Conservation (phyloP, 306 rosid genomes). For the Medicago ruthenica region DNA sequence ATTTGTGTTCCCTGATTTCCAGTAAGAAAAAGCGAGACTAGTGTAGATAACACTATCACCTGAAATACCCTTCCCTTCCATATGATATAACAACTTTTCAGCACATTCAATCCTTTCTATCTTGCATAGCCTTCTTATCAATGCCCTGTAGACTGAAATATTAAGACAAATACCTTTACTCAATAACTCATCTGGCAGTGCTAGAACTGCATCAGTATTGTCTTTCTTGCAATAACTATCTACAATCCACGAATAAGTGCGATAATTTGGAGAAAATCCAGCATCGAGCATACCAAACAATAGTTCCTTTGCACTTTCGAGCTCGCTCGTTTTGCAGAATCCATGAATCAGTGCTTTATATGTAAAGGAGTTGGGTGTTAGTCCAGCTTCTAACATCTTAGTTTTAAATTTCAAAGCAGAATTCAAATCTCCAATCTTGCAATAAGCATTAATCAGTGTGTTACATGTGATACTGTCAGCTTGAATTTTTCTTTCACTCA, state of each 20-base stretch:
- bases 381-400: conserved; percentile 76
- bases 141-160: conserved; percentile 75
- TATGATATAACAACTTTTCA: conserved; percentile 58
- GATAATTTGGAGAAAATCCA: conserved; percentile 71
- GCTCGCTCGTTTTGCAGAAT: conserved; percentile 64
- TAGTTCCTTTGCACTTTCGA: conserved; percentile 66
- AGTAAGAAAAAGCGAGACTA: conserved; percentile 72
- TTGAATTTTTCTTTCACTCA: conserved; percentile 75
- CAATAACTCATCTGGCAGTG: conserved; percentile 67
- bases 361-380: conserved; percentile 75
- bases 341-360: conserved; percentile 86
- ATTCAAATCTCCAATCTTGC: conserved; percentile 77
- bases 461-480: conserved; percentile 89
- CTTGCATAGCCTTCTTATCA: conserved; percentile 81
- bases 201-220: conserved; percentile 62
- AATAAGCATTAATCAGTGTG: conserved; percentile 87
- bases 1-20: conserved; percentile 68
- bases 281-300: conserved; percentile 72
- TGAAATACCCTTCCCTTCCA: conserved; percentile 63
- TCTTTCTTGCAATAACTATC: conserved; percentile 68
- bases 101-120: conserved; percentile 64
- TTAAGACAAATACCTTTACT: conserved; percentile 65
- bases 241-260: conserved; percentile 77
- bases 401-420: conserved; percentile 82
- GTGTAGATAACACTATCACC: conserved; percentile 74